phyloP scores from a whole-genome alignment of 106 monocot species.

The Allium fistulosum region DNA sequence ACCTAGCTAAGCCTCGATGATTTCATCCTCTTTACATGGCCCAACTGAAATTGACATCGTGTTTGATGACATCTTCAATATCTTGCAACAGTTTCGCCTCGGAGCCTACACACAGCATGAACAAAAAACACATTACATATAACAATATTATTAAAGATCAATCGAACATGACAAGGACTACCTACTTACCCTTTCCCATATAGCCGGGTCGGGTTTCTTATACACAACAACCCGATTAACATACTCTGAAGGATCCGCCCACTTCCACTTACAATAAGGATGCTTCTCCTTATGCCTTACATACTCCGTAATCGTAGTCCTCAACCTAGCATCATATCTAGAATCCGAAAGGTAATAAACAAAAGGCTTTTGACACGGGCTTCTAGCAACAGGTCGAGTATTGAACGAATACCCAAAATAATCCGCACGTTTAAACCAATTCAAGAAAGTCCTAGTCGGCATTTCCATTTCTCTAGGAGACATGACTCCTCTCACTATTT shows the following conservation, averaged over 20 bases:
- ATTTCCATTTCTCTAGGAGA: constrained; percentile 92
- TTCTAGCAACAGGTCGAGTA: constrained; percentile 69
- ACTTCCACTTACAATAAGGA: constrained; percentile 56
- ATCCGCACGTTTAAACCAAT: constrained; percentile 78
- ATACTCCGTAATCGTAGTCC: constrained; percentile 52
- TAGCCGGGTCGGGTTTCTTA: constrained; percentile 63
- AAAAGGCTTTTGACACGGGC: constrained; percentile 68
- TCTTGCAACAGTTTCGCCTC: constrained; percentile 54
- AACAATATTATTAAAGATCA: background rate
- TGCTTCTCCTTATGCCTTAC: constrained; percentile 18
- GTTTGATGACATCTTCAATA: constrained; percentile 19
- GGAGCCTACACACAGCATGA: constrained; percentile 19
- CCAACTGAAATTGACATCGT: constrained; percentile 18
- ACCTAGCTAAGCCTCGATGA: constrained; percentile 1
- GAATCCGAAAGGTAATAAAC: constrained; percentile 53
- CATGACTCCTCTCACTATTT: constrained; percentile 54
- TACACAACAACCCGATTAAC: constrained; percentile 59
- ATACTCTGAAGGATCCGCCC: constrained; percentile 31
- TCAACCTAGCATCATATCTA: constrained; percentile 1
- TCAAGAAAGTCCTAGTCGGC: constrained; percentile 88
- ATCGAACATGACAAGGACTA: background rate
- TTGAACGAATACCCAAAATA: constrained; percentile 82
- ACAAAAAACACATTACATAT: background rate
- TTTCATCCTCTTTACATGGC: constrained; percentile 10
- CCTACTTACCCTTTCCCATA: constrained; percentile 66